These are phyloP conservation scores for Pisolithus thermaeus DNA, from an alignment of 1,284 basidiomycete species.

Conservation along the genomic window DNA sequence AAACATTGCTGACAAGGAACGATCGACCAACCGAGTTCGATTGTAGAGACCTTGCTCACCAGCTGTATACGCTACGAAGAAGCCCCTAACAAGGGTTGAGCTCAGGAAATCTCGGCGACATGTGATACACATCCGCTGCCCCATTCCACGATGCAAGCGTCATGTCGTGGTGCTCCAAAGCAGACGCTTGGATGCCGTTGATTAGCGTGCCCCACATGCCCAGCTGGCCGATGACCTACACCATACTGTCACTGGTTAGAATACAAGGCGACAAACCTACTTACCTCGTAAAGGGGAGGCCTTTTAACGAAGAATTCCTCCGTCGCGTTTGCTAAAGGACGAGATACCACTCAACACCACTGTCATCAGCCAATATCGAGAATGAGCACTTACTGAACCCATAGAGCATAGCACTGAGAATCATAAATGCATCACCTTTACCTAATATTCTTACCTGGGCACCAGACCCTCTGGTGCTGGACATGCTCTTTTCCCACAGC, in stretches of 20 bases:
- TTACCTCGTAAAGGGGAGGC: constrained; percentile 71
- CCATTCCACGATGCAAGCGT: constrained; percentile 65
- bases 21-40: constrained; percentile 3
- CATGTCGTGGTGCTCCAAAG: constrained; percentile 70
- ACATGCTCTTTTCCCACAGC: no score
- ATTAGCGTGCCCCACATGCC: constrained; percentile 81
- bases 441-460: no score
- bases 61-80: constrained; percentile 68
- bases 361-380: not conserved
- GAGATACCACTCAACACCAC: not conserved
- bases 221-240: constrained; percentile 70
- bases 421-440: constrained; percentile 84
- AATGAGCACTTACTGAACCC: constrained; percentile 60
- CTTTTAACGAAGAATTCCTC: constrained; percentile 82
- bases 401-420: constrained; percentile 77
- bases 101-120: not conserved
- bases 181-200: no score
- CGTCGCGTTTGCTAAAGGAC: constrained; percentile 65
- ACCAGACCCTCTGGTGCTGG: no score
- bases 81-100: constrained; percentile 40
- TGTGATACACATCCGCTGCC: constrained; percentile 44
- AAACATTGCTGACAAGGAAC: constrained; percentile 57
- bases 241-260: not conserved
- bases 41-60: constrained; percentile 28
- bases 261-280: constrained; percentile 4